Percentiles rank a stretch among this genome's conserved stretches.
These are phyloP conservation scores for Tetradesmus obliquus DNA, from an alignment of 139 green algal genomes.

Conservation along the genomic window DNA sequence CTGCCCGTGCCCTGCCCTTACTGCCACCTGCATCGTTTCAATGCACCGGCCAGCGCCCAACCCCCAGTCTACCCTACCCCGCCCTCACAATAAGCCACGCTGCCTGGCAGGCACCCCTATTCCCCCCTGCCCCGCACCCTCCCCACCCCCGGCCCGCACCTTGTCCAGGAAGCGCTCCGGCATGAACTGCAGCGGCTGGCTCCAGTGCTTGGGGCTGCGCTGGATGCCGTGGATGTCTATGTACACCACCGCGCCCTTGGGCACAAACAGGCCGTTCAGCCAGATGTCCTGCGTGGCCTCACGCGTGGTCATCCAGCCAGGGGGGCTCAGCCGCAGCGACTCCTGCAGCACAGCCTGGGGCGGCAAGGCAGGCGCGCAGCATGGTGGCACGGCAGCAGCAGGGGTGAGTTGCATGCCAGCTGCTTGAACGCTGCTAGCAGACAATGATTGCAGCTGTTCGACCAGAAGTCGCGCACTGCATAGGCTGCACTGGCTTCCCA, in stretches of 20 bases:
- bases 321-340: constrained; percentile 65
- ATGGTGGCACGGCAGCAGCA: not conserved
- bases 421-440: not conserved
- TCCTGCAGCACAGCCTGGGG: constrained; percentile 64
- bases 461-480: too few relatives aligned
- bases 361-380: not conserved
- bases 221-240: constrained; percentile 62
- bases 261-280: constrained; percentile 46
- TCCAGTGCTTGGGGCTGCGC: constrained; percentile 52
- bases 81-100: not conserved
- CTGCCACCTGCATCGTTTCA: too few relatives aligned
- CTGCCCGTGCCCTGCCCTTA: too few relatives aligned
- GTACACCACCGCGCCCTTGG: constrained; percentile 54
- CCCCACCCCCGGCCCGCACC: too few relatives aligned
- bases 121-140: too few relatives aligned
- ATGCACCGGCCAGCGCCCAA: too few relatives aligned
- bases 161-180: constrained; percentile 67
- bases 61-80: not conserved
- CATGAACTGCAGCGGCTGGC: constrained; percentile 56
- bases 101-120: not conserved
- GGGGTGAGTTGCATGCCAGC: not conserved
- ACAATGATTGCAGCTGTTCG: too few relatives aligned
- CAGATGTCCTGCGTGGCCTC: constrained; percentile 44
- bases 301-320: constrained; percentile 54
- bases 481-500: not conserved